phyloP scores from a whole-genome alignment of 345 rosid genomes.

The Boechera divaricarpa region DNA sequence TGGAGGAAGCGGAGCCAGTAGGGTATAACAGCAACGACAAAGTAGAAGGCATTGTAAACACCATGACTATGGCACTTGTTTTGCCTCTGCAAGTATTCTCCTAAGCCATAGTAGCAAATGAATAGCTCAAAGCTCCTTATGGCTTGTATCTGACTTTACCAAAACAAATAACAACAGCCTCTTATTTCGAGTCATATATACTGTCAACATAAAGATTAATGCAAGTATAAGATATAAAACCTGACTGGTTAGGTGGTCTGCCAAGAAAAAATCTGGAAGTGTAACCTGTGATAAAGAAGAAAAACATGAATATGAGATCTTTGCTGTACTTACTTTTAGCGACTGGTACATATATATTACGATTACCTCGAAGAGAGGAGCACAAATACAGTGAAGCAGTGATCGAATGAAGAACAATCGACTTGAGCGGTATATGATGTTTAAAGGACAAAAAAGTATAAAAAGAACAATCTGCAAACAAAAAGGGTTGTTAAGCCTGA shows the following conservation, averaged over 20 bases:
- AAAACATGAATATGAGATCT: conserved; percentile 26
- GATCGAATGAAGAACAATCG: conserved; percentile 49
- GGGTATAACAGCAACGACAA: conserved; percentile 63
- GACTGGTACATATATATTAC: neutral
- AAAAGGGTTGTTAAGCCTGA: neutral
- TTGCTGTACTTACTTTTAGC: neutral
- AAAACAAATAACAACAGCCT: conserved; percentile 6
- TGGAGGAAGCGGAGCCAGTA: conserved; percentile 73
- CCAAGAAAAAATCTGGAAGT: conserved; percentile 71
- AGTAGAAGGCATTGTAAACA: conserved; percentile 65
- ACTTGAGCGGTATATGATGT: conserved; percentile 56
- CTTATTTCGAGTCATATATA: neutral
- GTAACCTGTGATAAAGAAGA: conserved; percentile 53
- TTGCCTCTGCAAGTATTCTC: conserved; percentile 60
- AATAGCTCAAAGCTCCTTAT: conserved; percentile 70
- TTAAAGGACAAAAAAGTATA: conserved; percentile 61
- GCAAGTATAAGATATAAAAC: conserved; percentile 31
- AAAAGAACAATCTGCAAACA: conserved; percentile 51
- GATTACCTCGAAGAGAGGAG: conserved; percentile 54
- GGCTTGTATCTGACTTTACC: conserved; percentile 61
- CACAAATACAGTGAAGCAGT: conserved; percentile 47
- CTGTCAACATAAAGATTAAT: neutral
- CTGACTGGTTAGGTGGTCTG: conserved; percentile 73
- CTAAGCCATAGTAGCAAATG: conserved; percentile 74
- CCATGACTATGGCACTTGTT: conserved; percentile 67